Conservation (phyloP, 495 filamentous ascomycete species). For the Xylaria scruposa region DNA sequence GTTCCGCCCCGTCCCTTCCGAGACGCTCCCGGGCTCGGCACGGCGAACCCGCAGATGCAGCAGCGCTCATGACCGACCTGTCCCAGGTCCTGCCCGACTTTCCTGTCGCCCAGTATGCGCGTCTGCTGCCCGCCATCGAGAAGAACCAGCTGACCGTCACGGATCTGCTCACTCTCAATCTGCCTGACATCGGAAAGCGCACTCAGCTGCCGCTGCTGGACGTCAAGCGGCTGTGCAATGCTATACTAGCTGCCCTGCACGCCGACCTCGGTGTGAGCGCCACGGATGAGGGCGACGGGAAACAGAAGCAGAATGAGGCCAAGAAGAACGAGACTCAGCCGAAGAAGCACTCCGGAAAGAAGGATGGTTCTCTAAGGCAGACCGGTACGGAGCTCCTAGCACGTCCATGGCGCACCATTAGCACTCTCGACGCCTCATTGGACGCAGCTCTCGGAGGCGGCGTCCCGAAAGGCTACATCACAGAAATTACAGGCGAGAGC, state of each 20-base stretch:
- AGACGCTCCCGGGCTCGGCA: conserved; percentile 2
- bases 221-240: conserved; percentile 69
- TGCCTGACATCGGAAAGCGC: conserved; percentile 82
- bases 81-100: conserved; percentile 82
- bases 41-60: conserved; percentile 20
- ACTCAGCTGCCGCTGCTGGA: conserved; percentile 82
- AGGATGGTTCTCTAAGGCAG: conserved; percentile 34
- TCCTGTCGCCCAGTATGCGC: conserved; percentile 67
- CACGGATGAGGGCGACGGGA: conserved; percentile 9
- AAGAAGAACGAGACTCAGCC: conserved; percentile 15
- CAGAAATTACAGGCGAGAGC: conserved; percentile 92
- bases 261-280: conserved; percentile 60
- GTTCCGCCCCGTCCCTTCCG: neutral
- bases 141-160: conserved; percentile 73
- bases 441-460: conserved; percentile 83
- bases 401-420: conserved; percentile 66
- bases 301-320: conserved; percentile 25
- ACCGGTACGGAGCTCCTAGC: conserved; percentile 48
- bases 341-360: neutral
- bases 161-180: conserved; percentile 86
- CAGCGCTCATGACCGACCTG: conserved; percentile 81
- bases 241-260: conserved; percentile 71
- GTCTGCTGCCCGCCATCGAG: conserved; percentile 82
- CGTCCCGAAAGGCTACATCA: conserved; percentile 81
- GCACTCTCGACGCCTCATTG: conserved; percentile 76